Evolutionary conservation across 805 yeast species (phyloP).

Genomic region (Alloascoidea hylecoeti): DNA sequence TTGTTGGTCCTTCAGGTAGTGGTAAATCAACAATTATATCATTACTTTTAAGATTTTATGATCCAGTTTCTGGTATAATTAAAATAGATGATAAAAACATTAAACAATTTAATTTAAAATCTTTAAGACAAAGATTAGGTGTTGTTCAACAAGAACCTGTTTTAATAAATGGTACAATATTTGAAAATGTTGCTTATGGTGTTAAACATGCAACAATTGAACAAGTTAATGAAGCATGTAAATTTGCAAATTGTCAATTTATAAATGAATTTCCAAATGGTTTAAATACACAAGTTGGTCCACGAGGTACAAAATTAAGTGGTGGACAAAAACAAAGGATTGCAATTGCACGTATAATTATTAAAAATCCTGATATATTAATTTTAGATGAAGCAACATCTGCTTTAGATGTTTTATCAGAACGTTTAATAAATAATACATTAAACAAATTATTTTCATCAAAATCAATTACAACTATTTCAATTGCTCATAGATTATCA

Average conservation of each 20-base stretch:
- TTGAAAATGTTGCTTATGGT: constrained; percentile 77
- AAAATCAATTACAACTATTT: constrained; percentile 32
- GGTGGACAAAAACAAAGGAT: constrained; percentile 56
- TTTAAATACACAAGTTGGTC: constrained; percentile 43
- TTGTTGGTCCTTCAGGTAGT: constrained; percentile 96
- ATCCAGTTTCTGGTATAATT: constrained; percentile 54
- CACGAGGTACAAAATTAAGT: constrained; percentile 40
- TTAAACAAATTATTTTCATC: constrained; percentile 20
- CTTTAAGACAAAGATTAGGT: constrained; percentile 65
- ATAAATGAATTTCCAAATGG: constrained; percentile 42
- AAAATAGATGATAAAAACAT: constrained; percentile 52
- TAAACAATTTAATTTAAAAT: constrained; percentile 51
- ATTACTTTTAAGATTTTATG: constrained; percentile 70
- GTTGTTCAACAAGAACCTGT: constrained; percentile 90
- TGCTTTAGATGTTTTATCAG: constrained; percentile 48
- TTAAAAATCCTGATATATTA: constrained; percentile 36
- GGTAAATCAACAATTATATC: constrained; percentile 88
- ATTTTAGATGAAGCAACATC: constrained; percentile 54
- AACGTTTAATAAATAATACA: constrained; percentile 38
- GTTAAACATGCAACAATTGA: constrained; percentile 40
- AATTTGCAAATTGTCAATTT: constrained; percentile 67
- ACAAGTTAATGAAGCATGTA: constrained; percentile 46
- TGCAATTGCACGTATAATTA: constrained; percentile 43
- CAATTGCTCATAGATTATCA: constrained; percentile 35
- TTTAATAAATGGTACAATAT: constrained; percentile 71